Evolutionary conservation across 306 rosid species (phyloP), one percentile per base, ranked within the genome.

Genomic region (Vachellia pachyceras): DNA sequence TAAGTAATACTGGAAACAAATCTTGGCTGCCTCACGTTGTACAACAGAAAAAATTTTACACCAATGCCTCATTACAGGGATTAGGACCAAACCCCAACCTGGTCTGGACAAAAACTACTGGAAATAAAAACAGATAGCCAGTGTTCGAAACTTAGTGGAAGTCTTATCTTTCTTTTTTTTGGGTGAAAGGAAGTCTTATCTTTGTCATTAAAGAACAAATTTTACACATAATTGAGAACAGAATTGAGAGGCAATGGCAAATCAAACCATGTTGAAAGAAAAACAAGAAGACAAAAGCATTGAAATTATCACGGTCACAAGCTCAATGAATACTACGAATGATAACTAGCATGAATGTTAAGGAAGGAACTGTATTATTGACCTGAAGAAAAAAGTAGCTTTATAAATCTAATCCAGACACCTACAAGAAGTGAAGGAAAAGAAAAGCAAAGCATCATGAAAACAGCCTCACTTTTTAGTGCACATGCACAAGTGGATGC

Each of bases 261-360:
- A 58, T 20, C 65, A 58, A 55, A 58, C 65, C 4, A 10, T 9
- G 3, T 20, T 20, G 1, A 5, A 55, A 25, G 36, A 10, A 1
- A 1, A 2, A 14, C 8, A 36, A 39, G 7, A 36, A 4, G 9
- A 42, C 5, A 5, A 47, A 63, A 63, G 46, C 42, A 25, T 37
- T 36, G 9, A 20, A 60, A 79, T 79, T 8, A 47, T 41, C 25
- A 29, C 33, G 22, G 61, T n/a, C 54, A 72, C 61, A 79, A 60
- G 6, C 52, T 29, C 47, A 72, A 46, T 13, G 41, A 36, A 36
- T 66, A 36, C 37, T 36, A 37, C 3, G 10, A 33, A 68, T 40
- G 35, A 10, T 0, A 44, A 40, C 49, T 1, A 35, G 65, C 25
- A 20, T 66, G 25, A 66, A 66, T 36, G 25, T 80, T n/a, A 23